Evolutionary conservation across 805 yeast genomes (phyloP), one percentile per base, ranked within the genome.

Genomic region (Candida railenensis): DNA sequence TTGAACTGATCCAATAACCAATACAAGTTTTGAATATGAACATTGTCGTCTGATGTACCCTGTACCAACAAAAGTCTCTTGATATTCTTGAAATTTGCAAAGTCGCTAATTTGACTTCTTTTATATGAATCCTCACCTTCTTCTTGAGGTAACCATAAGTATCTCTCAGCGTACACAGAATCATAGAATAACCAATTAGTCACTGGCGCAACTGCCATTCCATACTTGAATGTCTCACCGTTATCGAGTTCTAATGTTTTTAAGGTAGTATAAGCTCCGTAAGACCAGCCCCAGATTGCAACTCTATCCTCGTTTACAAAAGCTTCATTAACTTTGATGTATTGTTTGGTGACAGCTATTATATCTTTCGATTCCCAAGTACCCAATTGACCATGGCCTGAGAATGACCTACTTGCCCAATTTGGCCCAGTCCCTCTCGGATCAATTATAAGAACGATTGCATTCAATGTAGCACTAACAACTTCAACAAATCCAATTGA

Each of bases 261-360:
- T 55, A 94, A 76, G 0, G 99, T 90, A 76, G 89, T 78, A 61
- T 81, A 94, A 0, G 98, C 99, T 41, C 99, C 99, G 62, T 92
- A 94, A 19, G 96, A 87, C 99, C 99, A 94, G 7, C 99, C 99
- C 92, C 97, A 94, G 46, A 92, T 80, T 0, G 96, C 95, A 11
- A 89, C 82, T 49, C 80, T 77, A 3, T 76, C 69, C 20, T 71
- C 64, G 60, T 91, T 87, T 16, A 87, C 73, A 49, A 75, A 76
- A 8, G 66, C 58, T 32, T 54, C 48, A 47, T 71, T 70, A 4
- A 63, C 64, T 19, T 65, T 48, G 4, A 86, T 74, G 59, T 81
- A 82, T 32, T 69, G 71, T 36, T 77, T 63, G 0, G 81, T 74
- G 0, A 81, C 75, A 3, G 69, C 70, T 0, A 77, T 72, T 12